Evolutionary conservation across 2,329 filamentous ascomycete species (phyloP).

Genomic region (Penicillium aurantiogriseum): DNA sequence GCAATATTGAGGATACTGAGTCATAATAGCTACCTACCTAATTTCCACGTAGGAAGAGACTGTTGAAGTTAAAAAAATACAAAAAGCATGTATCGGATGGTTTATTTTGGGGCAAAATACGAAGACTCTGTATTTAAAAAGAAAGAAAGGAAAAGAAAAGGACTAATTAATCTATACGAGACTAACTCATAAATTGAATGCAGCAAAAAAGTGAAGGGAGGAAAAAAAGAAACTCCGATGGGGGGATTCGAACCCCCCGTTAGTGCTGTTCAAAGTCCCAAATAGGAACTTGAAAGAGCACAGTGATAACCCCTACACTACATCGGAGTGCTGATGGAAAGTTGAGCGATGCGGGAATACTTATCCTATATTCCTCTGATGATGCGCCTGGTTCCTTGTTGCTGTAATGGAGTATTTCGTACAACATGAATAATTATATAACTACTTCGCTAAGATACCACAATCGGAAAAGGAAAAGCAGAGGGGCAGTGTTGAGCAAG

Average conservation of each 20-base stretch:
- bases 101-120: neutral
- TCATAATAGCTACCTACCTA: too few relatives aligned
- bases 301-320: conserved; percentile 10
- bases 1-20: neutral
- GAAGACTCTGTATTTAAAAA: too few relatives aligned
- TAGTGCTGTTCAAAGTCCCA: neutral
- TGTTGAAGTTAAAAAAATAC: neutral
- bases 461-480: too few relatives aligned
- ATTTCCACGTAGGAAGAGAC: neutral
- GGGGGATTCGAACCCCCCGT: conserved; percentile 8
- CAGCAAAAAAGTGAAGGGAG: too few relatives aligned
- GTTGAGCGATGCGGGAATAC: neutral
- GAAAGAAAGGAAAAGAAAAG: too few relatives aligned
- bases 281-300: neutral
- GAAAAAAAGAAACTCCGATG: conserved; percentile 4
- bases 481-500: too few relatives aligned
- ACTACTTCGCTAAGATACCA: too few relatives aligned
- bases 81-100: too few relatives aligned
- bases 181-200: neutral
- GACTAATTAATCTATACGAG: neutral
- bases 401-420: too few relatives aligned
- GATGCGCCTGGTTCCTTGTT: too few relatives aligned
- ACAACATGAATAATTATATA: too few relatives aligned
- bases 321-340: neutral
- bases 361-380: too few relatives aligned